Evolutionary conservation across 2,329 filamentous ascomycete genomes (phyloP).

Genomic region (Myriosclerotinia duriaeana): DNA sequence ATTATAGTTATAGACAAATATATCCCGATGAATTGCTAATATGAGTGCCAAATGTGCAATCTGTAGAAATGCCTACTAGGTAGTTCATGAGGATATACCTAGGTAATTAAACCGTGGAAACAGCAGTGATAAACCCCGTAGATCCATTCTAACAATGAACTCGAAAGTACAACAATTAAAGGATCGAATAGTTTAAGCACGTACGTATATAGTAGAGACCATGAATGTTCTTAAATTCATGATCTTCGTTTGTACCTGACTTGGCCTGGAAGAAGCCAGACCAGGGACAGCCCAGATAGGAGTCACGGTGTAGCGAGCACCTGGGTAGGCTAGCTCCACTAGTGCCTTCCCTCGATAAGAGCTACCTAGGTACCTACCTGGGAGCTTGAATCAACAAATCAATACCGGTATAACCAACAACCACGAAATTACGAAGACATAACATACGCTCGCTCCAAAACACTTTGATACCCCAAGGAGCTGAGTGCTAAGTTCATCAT

Average conservation of each 20-base stretch:
- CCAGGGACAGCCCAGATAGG: background rate
- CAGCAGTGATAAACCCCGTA: background rate
- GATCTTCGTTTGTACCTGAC: too few relatives aligned
- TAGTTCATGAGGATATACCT: background rate
- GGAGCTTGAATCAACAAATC: conserved; percentile 24
- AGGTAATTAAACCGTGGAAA: background rate
- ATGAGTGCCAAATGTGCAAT: background rate
- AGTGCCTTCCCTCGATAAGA: conserved; percentile 26
- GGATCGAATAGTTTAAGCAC: too few relatives aligned
- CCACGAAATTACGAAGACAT: background rate
- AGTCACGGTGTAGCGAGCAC: conserved; percentile 19
- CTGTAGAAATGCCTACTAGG: background rate
- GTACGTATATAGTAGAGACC: background rate
- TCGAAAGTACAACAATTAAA: background rate
- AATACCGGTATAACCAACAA: conserved; percentile 19
- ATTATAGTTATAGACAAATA: background rate
- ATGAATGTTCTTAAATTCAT: background rate
- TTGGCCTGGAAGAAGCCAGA: too few relatives aligned
- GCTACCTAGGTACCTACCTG: conserved; percentile 21
- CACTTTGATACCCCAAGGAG: conserved; percentile 23
- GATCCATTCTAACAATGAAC: background rate
- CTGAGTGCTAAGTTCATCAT: conserved; percentile 49
- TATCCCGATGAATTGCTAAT: background rate
- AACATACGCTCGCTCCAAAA: conserved; percentile 21
- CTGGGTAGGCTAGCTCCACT: conserved; percentile 5